These are phyloP conservation scores for Phylloporus rhodoxanthus DNA, from an alignment of 768 basidiomycete species.

Conservation along the genomic window DNA sequence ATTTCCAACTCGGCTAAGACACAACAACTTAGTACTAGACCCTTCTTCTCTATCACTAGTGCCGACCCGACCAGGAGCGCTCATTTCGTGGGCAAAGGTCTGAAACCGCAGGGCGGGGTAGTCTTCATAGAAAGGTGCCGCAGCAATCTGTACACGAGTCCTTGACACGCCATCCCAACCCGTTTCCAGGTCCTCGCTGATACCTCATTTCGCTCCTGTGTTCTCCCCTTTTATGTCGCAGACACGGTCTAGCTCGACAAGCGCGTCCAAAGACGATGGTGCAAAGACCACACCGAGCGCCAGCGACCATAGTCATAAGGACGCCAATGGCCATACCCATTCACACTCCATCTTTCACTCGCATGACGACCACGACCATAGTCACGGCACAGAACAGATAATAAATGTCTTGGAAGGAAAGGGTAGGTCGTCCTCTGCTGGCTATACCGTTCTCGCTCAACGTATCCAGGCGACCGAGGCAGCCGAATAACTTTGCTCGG, in stretches of 20 bases:
- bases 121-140: slow-evolving; percentile 13
- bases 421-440: slow-evolving; percentile 38
- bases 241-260: slow-evolving; percentile 16
- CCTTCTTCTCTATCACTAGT: not conserved
- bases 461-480: slow-evolving; percentile 63
- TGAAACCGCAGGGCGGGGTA: not conserved
- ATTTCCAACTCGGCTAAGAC: slow-evolving; percentile 9
- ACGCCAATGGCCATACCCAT: slow-evolving; percentile 41
- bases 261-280: slow-evolving; percentile 19
- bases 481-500: slow-evolving; percentile 83
- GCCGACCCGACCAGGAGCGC: not conserved
- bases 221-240: slow-evolving; percentile 18
- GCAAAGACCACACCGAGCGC: slow-evolving; percentile 1
- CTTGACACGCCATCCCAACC: slow-evolving; percentile 8
- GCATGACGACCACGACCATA: slow-evolving; percentile 53
- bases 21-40: slow-evolving; percentile 1
- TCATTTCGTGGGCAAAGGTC: not conserved
- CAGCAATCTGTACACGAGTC: not conserved
- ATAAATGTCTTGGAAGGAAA: slow-evolving; percentile 61
- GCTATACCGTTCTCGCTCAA: not conserved
- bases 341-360: slow-evolving; percentile 63
- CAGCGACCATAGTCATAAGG: slow-evolving; percentile 31
- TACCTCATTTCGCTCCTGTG: not conserved
- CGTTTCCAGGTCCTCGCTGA: slow-evolving; percentile 12
- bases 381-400: slow-evolving; percentile 60